These are phyloP conservation scores for Ampelocalamus luodianensis DNA, from an alignment of 176 grass and related monocot species.

Conservation along the genomic window DNA sequence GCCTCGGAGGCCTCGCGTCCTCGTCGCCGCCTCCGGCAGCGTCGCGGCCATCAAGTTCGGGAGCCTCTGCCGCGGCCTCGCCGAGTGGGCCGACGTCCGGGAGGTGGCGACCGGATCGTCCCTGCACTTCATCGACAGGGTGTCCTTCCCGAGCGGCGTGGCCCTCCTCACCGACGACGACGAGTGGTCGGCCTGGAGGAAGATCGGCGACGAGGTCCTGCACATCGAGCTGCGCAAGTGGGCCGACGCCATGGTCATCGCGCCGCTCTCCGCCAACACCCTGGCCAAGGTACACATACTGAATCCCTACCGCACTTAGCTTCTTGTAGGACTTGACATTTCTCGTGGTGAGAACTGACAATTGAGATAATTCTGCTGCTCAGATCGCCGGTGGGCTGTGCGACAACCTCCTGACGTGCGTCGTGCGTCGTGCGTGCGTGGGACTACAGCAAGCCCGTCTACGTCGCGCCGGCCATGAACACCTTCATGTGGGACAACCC, in stretches of 20 bases:
- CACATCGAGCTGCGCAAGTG: conserved; percentile 86
- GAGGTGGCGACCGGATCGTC: conserved; percentile 67
- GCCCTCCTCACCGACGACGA: conserved; percentile 65
- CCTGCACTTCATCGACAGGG: conserved; percentile 71
- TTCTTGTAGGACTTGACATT: not conserved
- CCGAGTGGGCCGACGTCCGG: conserved; percentile 71
- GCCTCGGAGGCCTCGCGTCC: conserved; percentile 48
- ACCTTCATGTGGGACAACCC: conserved; percentile 84
- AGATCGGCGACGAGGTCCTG: conserved; percentile 74
- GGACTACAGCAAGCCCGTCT: conserved; percentile 82
- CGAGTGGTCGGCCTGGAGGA: conserved; percentile 68
- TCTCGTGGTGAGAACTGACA: too few species aligned
- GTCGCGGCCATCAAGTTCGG: conserved; percentile 82
- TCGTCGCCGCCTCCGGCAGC: conserved; percentile 72
- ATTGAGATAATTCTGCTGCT: not conserved
- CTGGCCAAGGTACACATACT: conserved; percentile 65
- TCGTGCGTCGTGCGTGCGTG: conserved; percentile 82
- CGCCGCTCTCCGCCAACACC: conserved; percentile 80
- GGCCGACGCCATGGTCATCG: conserved; percentile 79
- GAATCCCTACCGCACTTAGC: not conserved
- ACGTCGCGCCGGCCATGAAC: conserved; percentile 81
- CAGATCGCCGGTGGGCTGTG: conserved; percentile 76
- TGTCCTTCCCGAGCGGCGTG: conserved; percentile 50
- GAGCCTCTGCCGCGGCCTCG: conserved; percentile 58
- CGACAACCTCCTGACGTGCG: conserved; percentile 87